Evolutionary conservation across 441 rosid genomes (phyloP).

Genomic region (Erodium trifolium): DNA sequence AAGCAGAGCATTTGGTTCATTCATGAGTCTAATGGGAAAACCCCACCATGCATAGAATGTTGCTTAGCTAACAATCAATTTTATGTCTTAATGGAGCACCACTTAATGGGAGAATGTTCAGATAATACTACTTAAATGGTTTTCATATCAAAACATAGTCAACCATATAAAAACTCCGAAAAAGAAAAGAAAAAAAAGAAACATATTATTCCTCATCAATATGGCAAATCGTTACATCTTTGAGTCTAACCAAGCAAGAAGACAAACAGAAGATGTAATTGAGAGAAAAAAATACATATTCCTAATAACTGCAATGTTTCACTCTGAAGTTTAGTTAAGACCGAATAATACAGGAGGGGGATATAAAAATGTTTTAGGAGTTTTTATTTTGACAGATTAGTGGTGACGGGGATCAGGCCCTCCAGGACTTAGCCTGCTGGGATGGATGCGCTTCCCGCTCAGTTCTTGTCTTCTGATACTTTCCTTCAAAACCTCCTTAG

Average conservation of each 20-base stretch:
- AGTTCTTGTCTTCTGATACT: conserved; percentile 1
- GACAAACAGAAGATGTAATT: not conserved
- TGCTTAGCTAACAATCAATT: not conserved
- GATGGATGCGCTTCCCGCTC: conserved; percentile 5
- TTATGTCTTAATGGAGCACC: conserved; percentile 6
- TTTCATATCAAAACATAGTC: not conserved
- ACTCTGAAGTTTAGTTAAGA: not conserved
- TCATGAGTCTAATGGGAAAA: not conserved
- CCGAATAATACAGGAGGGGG: not conserved
- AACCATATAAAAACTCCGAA: not conserved
- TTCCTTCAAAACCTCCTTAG: conserved; percentile 9
- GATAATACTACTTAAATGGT: conserved; percentile 7
- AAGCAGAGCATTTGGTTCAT: not conserved
- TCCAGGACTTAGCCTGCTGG: conserved; percentile 51
- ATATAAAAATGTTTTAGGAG: not conserved
- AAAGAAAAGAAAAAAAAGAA: not conserved
- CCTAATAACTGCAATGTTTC: not conserved
- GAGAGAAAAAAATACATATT: conserved; percentile 1
- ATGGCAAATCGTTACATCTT: conserved; percentile 5
- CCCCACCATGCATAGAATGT: conserved; percentile 6
- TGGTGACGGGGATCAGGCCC: conserved; percentile 77
- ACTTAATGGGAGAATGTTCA: conserved; percentile 3
- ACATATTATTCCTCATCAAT: not conserved
- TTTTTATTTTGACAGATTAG: conserved; percentile 10
- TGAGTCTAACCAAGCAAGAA: conserved; percentile 3